A percentile compares a stretch with the other conserved stretches of the same genome.
Conservation (phyloP, 148 eudicot species). For the Rhododendron ferrugineum region DNA sequence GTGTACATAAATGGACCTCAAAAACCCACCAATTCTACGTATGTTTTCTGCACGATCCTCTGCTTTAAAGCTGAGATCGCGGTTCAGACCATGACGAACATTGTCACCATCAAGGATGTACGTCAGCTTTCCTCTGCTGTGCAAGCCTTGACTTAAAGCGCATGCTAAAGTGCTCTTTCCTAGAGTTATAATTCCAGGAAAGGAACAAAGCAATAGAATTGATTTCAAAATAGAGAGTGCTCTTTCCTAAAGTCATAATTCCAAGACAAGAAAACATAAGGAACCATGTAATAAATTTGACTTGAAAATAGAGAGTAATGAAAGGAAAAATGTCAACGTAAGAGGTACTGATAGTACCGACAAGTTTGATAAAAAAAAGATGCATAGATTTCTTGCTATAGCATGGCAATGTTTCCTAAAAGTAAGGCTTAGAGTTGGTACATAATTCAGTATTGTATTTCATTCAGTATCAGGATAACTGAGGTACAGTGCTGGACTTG, state of each 20-base stretch:
- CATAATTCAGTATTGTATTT: not conserved
- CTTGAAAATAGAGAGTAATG: not conserved
- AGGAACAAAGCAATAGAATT: not conserved
- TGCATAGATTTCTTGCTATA: not conserved
- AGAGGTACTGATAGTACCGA: not conserved
- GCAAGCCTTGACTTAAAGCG: slow-evolving; percentile 67
- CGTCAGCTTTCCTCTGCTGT: slow-evolving; percentile 71
- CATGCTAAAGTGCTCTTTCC: slow-evolving; percentile 96
- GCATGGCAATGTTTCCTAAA: not conserved
- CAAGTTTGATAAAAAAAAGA: not conserved
- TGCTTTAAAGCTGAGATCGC: slow-evolving; percentile 69
- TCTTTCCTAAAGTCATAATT: slow-evolving; percentile 48
- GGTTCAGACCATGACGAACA: slow-evolving; percentile 83
- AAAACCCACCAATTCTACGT: slow-evolving; percentile 71
- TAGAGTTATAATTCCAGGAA: slow-evolving; percentile 14
- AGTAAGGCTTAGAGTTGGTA: not conserved
- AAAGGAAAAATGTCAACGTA: not conserved
- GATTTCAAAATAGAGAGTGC: slow-evolving; percentile 26
- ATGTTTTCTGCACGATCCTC: slow-evolving; percentile 94
- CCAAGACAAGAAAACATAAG: not conserved
- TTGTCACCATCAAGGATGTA: slow-evolving; percentile 96
- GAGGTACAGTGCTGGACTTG: not conserved
- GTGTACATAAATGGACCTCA: not conserved
- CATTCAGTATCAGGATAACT: not conserved
- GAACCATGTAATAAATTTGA: not conserved